These are phyloP conservation scores for Alternaria viburni DNA, from an alignment of 2,329 filamentous ascomycete species.

Conservation along the genomic window DNA sequence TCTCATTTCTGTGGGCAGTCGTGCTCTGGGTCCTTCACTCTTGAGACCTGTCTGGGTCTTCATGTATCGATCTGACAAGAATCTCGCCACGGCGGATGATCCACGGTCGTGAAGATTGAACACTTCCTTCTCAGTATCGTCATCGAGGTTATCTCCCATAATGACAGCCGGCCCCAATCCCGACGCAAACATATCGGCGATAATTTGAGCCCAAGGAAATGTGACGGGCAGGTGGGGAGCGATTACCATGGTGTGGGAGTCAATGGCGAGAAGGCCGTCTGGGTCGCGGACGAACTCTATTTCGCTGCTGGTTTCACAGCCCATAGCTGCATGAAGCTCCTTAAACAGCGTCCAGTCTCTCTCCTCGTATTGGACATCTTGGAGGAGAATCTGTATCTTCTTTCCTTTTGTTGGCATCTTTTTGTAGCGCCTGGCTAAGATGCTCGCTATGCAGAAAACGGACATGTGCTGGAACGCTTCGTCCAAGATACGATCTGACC, in stretches of 20 bases:
- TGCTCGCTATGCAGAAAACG: no score
- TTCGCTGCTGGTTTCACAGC: neutral
- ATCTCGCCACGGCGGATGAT: neutral
- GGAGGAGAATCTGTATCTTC: neutral
- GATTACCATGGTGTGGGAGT: neutral
- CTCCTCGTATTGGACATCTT: rapidly evolving
- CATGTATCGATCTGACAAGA: neutral
- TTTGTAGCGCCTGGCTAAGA: no score
- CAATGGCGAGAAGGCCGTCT: neutral
- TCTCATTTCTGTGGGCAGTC: rapidly evolving
- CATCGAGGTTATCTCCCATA: rapidly evolving
- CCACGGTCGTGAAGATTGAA: neutral
- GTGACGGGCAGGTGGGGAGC: neutral
- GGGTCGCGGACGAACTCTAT: neutral
- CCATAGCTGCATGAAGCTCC: neutral
- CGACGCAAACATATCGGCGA: neutral
- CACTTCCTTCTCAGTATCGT: rapidly evolving
- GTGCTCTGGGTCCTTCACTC: rapidly evolving
- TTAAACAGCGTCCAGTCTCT: neutral
- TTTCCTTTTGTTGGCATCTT: neutral
- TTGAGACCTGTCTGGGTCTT: neutral
- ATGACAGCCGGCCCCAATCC: neutral
- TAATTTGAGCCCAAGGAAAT: neutral
- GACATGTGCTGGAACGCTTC: no score
- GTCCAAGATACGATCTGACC: no score